Evolutionary conservation across 495 filamentous ascomycete species (phyloP).

Genomic region (Xanthoparmelia taractica): DNA sequence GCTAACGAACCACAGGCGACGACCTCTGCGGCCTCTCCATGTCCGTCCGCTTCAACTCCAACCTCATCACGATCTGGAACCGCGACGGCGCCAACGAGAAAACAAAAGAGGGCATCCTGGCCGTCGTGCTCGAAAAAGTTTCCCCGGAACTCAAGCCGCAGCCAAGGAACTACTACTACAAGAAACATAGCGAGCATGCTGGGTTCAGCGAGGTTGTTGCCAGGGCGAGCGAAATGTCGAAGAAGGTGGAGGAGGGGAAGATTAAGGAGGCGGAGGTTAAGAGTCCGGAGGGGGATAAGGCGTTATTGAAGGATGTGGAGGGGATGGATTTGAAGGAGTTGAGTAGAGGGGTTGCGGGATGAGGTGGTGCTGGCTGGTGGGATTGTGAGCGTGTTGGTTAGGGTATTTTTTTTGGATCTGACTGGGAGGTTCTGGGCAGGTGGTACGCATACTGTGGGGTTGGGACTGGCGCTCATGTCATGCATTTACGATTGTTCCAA

Average conservation of each 20-base stretch:
- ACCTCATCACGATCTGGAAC: constrained; percentile 83
- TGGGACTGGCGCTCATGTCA: background rate
- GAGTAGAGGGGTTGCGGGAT: background rate
- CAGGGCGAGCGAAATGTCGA: constrained; percentile 10
- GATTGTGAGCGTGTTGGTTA: background rate
- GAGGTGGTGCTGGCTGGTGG: background rate
- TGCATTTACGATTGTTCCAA: background rate
- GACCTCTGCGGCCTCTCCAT: constrained; percentile 64
- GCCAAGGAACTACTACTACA: constrained; percentile 62
- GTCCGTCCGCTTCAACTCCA: constrained; percentile 55
- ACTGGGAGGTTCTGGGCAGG: background rate
- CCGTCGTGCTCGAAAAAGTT: constrained; percentile 59
- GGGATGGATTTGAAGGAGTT: background rate
- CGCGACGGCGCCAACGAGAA: constrained; percentile 64
- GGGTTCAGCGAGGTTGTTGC: constrained; percentile 41
- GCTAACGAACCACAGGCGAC: constrained; percentile 48
- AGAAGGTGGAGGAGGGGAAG: constrained; percentile 15
- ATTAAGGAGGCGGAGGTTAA: background rate
- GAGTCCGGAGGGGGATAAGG: background rate
- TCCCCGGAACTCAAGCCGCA: constrained; percentile 60
- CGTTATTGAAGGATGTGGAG: constrained; percentile 8
- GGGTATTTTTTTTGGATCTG: background rate
- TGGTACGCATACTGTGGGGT: background rate
- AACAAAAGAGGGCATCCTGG: constrained; percentile 62
- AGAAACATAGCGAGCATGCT: constrained; percentile 51